Base-by-base conservation (phyloP, 2,329 filamentous ascomycete species). In the Penicillium sp. region DNA sequence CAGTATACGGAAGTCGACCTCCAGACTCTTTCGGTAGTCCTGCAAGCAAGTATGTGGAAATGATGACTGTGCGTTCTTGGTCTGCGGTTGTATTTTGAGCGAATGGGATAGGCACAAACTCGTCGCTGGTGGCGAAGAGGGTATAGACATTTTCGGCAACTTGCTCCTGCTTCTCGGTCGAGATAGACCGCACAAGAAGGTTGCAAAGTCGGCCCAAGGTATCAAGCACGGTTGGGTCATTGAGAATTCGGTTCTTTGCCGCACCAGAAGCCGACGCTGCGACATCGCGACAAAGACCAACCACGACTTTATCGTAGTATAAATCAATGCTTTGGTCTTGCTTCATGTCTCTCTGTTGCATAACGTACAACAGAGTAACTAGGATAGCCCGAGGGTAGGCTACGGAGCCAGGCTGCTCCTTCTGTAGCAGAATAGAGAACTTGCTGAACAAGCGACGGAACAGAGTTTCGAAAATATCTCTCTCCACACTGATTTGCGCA, bases 361-460 rank as follows among this genome's bases (percentile, higher is more conserved):
- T 81, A 3, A 84, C 81, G 67, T 84, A 87, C 2, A 87, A 73
- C 45, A 87, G 75, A 2, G 85, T 85, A 22, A 83, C 77, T 2
- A 88, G 72, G 5, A 88, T 78, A 6, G 83, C 81, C 21, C 77
- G 75, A n/a, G 84, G 77, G 62, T 88, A 88, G 4, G 72, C 71
- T 6, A 77, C 73, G 11, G 80, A 77, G 3, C 79, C 68, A 22
- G 60, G 54, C 21, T 72, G 75, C 29, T 75, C 71, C 58, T 81
- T 80, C 53, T 80, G 76, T 27, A 85, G 75, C 36, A 86, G 76
- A 14, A 81, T 70, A 46, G 82, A 80, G 27, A 88, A 72, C 62
- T 86, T 88, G 72, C 83, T 87, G 67, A 87, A 81, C 27, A 88
- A 71, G 29, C 85, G 77, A 39, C 86, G 74, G 32, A 87, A 78